Conservation (phyloP, 768 basidiomycete species). For the Lactarius evosmus region DNA sequence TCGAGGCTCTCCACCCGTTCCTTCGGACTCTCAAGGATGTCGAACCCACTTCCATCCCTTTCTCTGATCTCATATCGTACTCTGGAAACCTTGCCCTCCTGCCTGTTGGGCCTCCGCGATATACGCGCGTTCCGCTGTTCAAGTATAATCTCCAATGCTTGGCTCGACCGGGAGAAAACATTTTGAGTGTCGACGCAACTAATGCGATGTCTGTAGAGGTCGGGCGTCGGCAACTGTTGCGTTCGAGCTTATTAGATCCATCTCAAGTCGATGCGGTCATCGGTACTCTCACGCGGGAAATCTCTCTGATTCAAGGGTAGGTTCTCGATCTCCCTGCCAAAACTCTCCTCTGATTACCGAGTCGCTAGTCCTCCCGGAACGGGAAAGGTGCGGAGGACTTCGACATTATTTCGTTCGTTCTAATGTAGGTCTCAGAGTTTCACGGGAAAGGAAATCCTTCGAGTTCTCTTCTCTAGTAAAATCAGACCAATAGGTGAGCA, state of each 20-base stretch:
- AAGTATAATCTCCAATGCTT: constrained; percentile 53
- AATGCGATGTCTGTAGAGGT: constrained; percentile 43
- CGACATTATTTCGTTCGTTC: background rate
- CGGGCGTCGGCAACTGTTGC: constrained; percentile 47
- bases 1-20: constrained; percentile 23
- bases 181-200: constrained; percentile 40
- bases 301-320: constrained; percentile 72
- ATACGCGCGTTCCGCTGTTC: constrained; percentile 46
- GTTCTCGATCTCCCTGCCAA: constrained; percentile 9
- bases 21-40: constrained; percentile 22
- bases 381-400: constrained; percentile 51
- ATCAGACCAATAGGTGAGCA: constrained; percentile 48
- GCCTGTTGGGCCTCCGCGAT: constrained; percentile 9
- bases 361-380: constrained; percentile 66
- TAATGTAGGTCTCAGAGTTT: constrained; percentile 44
- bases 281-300: constrained; percentile 54
- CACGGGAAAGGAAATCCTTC: constrained; percentile 66
- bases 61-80: constrained; percentile 11
- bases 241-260: constrained; percentile 56
- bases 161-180: constrained; percentile 34
- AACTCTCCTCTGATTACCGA: background rate
- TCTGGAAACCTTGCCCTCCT: constrained; percentile 5
- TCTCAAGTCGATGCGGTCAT: constrained; percentile 72
- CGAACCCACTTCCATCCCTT: constrained; percentile 25
- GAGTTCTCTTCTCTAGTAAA: constrained; percentile 54